These are phyloP conservation scores for Dysphania ambrosioides DNA, from an alignment of 148 eudicot species.

Conservation along the genomic window DNA sequence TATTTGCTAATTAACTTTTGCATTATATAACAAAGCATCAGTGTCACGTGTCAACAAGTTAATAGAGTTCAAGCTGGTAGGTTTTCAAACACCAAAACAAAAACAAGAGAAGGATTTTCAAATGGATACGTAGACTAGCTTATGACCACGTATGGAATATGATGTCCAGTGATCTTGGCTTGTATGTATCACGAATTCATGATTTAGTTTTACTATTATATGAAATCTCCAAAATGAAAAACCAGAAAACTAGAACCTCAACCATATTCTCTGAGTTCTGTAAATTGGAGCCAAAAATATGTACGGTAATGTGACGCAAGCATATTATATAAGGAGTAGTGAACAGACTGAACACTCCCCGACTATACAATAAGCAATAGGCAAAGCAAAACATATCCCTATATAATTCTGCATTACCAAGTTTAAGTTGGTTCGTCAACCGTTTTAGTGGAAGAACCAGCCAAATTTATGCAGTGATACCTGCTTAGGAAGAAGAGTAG, in stretches of 20 bases:
- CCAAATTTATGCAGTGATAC: background rate
- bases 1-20: background rate
- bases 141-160: background rate
- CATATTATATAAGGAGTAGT: too few species aligned
- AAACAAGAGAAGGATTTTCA: background rate
- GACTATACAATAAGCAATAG: too few species aligned
- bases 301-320: background rate
- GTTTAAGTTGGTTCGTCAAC: too few species aligned
- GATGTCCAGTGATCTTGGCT: background rate
- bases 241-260: background rate
- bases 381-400: too few species aligned
- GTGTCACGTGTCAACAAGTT: conserved; percentile 16
- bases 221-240: background rate
- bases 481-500: background rate
- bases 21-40: background rate
- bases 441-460: too few species aligned
- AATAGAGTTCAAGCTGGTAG: background rate
- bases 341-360: too few species aligned
- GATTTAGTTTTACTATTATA: background rate
- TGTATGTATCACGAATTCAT: background rate
- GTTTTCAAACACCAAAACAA: background rate
- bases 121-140: background rate
- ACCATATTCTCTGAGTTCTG: background rate
- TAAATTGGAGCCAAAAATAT: background rate
- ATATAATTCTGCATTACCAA: too few species aligned